Conservation (phyloP, 257 asterid genomes). For the Fraxinus pennsylvanica region DNA sequence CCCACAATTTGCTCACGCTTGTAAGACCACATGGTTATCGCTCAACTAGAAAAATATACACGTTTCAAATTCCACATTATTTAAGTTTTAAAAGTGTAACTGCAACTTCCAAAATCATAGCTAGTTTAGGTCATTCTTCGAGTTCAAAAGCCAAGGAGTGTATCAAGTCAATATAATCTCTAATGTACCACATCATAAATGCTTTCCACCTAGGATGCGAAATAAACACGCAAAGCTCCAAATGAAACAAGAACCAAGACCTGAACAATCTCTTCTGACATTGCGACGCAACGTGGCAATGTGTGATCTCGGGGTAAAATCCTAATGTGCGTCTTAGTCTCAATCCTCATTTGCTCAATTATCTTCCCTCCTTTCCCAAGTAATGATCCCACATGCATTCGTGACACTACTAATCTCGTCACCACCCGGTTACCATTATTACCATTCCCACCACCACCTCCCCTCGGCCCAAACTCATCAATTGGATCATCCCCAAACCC, state of each 20-base stretch:
- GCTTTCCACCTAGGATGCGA: neutral
- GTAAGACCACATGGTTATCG: neutral
- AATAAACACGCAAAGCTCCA: neutral
- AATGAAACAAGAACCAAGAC: constrained; percentile 41
- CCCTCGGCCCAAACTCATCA: constrained; percentile 49
- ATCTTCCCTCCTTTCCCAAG: constrained; percentile 98
- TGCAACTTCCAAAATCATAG: neutral
- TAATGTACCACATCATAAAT: neutral
- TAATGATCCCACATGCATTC: constrained; percentile 89
- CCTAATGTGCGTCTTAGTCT: constrained; percentile 94
- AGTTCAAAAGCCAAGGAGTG: neutral
- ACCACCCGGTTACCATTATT: constrained; percentile 48
- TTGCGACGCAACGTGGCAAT: constrained; percentile 82
- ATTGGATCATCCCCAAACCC: constrained; percentile 54
- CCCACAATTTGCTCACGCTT: neutral
- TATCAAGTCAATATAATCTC: neutral
- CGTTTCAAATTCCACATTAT: neutral
- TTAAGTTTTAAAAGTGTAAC: neutral
- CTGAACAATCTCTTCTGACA: constrained; percentile 99
- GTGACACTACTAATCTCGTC: constrained; percentile 89
- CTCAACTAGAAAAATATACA: neutral
- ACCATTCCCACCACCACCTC: constrained; percentile 1
- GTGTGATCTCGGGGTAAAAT: constrained; percentile 89
- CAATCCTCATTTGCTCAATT: constrained; percentile 94
- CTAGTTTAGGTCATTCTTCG: neutral